phyloP scores from a whole-genome alignment of 345 rosid genomes.

The Citropsis articulata region DNA sequence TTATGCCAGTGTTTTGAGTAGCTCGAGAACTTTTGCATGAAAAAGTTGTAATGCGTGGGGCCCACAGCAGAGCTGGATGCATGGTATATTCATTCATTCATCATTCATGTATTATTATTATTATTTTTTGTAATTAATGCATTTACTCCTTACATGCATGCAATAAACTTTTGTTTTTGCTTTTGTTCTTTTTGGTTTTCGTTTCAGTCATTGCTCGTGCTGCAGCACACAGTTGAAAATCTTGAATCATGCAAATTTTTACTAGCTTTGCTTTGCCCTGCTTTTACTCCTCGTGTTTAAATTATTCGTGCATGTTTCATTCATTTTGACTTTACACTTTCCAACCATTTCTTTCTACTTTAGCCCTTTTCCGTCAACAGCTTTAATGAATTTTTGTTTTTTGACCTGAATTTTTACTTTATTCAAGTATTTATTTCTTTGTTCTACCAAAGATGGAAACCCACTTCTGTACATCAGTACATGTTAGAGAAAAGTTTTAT shows the following conservation, averaged over 20 bases:
- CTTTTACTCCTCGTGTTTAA: too few relatives aligned
- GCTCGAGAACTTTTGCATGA: slow-evolving; percentile 50
- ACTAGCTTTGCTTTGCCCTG: too few relatives aligned
- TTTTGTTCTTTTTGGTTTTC: background rate
- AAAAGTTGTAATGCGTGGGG: slow-evolving; percentile 20
- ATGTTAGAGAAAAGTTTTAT: too few relatives aligned
- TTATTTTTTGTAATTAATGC: too few relatives aligned
- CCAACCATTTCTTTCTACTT: background rate
- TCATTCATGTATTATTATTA: background rate
- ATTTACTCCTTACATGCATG: background rate
- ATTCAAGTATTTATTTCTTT: background rate
- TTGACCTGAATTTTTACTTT: background rate
- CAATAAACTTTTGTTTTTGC: background rate
- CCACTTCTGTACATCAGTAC: too few relatives aligned
- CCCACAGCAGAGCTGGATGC: background rate
- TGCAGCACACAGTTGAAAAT: too few relatives aligned
- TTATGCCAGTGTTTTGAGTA: slow-evolving; percentile 36
- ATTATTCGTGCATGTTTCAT: background rate
- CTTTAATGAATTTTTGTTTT: background rate
- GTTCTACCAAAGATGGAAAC: background rate
- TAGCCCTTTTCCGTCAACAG: background rate
- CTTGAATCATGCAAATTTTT: too few relatives aligned
- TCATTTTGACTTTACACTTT: background rate
- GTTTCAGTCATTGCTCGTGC: too few relatives aligned
- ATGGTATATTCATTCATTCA: background rate